Base-by-base conservation (phyloP, 345 rosid genomes). In the Tarenaya hassleriana region DNA sequence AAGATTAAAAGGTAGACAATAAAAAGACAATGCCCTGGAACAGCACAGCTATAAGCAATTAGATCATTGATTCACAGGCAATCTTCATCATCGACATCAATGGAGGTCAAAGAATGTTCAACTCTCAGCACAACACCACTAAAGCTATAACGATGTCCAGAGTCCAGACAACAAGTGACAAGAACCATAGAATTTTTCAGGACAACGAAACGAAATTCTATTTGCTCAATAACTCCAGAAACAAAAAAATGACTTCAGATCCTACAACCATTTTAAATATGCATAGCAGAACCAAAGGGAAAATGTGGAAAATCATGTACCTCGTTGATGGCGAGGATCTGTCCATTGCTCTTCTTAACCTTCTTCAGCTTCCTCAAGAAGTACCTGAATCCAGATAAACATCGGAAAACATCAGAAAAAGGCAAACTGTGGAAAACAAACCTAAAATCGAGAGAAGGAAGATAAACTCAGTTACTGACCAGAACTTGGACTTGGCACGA, bases 401-500 rank as follows among this genome's bases (percentile, higher is more conserved):
- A 15, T 6, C 7, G 5, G 10, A 16, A 42, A 7, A 41, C 33
- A 5, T 16, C 7, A 5, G 5, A 41, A 27, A 34, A 8, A 2
- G 27, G n/a, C n/a, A 32, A 46, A 14, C 13, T 18, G n/a, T 9
- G 29, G 29, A 52, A 14, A 42, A 17, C 24, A 34, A 33, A 4
- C 16, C 8, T 0, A 40, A 10, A n/a, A 10, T 4, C 7, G 11
- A 32, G 14, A 4, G 17, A 39, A 17, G 39, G 39, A 19, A 58
- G 24, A 31, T 4, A 10, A n/a, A 4, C 5, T 0, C 3, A 9
- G 5, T 1, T 3, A 69, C 80, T 57, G 40, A 80, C 79, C 87
- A 81, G 69, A 81, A 81, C 71, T 81, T 81, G 52, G 83, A 81
- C 66, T 73, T 80, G 44, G 83, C 83, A 27, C 79, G 77, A 53